Evolutionary conservation across 306 rosid species (phyloP).

Genomic region (Pyrus bretschneideri): DNA sequence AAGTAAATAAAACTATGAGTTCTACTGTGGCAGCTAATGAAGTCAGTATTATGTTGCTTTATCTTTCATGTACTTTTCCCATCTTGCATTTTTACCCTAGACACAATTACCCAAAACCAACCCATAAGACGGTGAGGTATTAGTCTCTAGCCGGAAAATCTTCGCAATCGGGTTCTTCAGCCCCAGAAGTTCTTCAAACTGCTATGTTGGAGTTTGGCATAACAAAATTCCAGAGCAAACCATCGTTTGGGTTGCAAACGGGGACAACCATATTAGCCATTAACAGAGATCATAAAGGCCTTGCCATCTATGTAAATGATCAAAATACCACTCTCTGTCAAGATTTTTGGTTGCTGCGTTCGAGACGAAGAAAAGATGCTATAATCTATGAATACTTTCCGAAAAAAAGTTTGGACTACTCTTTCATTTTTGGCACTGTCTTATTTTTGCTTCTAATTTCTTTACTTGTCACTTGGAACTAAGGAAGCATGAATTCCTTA

Average conservation of each 20-base stretch:
- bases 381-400: slow-evolving; percentile 52
- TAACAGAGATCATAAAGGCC: neutral
- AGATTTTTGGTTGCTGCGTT: no score
- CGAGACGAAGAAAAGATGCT: no score
- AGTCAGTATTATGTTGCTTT: neutral
- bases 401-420: slow-evolving; percentile 40
- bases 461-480: neutral
- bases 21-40: no score
- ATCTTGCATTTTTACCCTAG: neutral
- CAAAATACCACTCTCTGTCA: no score
- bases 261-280: slow-evolving; percentile 28
- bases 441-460: neutral
- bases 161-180: slow-evolving; percentile 64
- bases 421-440: slow-evolving; percentile 37
- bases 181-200: slow-evolving; percentile 18
- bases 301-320: no score
- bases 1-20: no score
- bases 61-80: neutral
- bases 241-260: slow-evolving; percentile 70
- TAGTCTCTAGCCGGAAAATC: slow-evolving; percentile 24
- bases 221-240: slow-evolving; percentile 8
- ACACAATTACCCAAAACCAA: slow-evolving; percentile 17
- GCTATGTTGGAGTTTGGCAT: neutral
- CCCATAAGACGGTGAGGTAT: slow-evolving; percentile 39
- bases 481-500: neutral